Evolutionary conservation across 2,329 filamentous ascomycete genomes (phyloP).

Genomic region (Xenoacremonium recifei): DNA sequence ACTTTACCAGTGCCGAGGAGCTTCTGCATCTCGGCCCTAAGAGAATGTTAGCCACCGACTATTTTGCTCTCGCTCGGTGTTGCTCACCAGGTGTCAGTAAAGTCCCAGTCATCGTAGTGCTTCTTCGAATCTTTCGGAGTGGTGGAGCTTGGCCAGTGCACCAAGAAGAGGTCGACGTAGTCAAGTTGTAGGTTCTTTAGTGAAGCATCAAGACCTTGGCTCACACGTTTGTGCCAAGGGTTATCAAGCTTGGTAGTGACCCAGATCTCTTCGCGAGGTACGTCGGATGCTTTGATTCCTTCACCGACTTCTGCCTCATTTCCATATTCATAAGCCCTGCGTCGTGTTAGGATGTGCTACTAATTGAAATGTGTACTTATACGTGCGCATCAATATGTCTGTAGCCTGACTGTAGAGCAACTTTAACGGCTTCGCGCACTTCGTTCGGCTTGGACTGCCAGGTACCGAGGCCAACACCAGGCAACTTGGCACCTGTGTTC

Average conservation of each 20-base stretch:
- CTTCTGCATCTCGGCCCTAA: slow-evolving; percentile 25
- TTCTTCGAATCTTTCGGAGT: slow-evolving; percentile 43
- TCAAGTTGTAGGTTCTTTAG: slow-evolving; percentile 49
- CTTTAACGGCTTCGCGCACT: slow-evolving; percentile 32
- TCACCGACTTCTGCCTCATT: slow-evolving; percentile 44
- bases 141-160: slow-evolving; percentile 48
- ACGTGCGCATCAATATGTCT: slow-evolving; percentile 49
- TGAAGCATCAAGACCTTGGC: slow-evolving; percentile 46
- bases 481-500: slow-evolving; percentile 56
- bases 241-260: slow-evolving; percentile 63
- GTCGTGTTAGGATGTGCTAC: no score
- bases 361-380: no score
- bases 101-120: slow-evolving; percentile 45
- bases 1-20: slow-evolving; percentile 52
- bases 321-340: slow-evolving; percentile 44
- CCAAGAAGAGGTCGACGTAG: slow-evolving; percentile 52
- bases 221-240: slow-evolving; percentile 51
- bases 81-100: slow-evolving; percentile 46
- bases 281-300: slow-evolving; percentile 34
- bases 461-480: slow-evolving; percentile 65
- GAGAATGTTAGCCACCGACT: no score
- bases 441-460: slow-evolving; percentile 57
- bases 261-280: slow-evolving; percentile 40
- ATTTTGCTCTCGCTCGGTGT: no score
- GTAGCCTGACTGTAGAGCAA: slow-evolving; percentile 44